phyloP scores from a whole-genome alignment of 2,329 filamentous ascomycete genomes.

The Paracorniculantispora psalliotae region DNA sequence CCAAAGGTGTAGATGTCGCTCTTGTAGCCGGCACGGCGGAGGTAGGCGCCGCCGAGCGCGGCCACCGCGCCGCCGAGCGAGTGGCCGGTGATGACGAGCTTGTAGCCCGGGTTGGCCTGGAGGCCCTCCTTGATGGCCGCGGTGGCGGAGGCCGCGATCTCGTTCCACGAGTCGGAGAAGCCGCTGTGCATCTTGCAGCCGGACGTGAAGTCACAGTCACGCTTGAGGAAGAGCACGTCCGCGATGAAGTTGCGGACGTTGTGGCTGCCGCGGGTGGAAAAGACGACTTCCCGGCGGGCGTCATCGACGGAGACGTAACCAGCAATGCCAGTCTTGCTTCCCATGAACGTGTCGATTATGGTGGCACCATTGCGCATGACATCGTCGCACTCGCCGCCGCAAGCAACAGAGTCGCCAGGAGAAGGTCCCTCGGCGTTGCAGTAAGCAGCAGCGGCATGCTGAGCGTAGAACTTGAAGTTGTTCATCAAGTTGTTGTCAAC shows the following conservation, averaged over 20 bases:
- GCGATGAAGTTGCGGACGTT: constrained; percentile 59
- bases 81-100: constrained; percentile 59
- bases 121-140: constrained; percentile 39
- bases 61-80: constrained; percentile 63
- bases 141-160: constrained; percentile 41
- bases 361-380: constrained; percentile 39
- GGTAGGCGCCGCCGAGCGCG: constrained; percentile 52
- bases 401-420: constrained; percentile 37
- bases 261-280: constrained; percentile 55
- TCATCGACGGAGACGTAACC: constrained; percentile 50
- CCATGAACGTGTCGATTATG: constrained; percentile 40
- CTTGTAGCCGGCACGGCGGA: constrained; percentile 43
- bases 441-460: constrained; percentile 49
- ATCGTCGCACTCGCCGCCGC: constrained; percentile 39
- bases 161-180: constrained; percentile 55
- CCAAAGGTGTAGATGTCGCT: constrained; percentile 62
- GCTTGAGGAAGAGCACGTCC: constrained; percentile 36
- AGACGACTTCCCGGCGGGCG: constrained; percentile 47
- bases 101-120: constrained; percentile 44
- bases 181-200: constrained; percentile 52
- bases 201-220: constrained; percentile 25
- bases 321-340: constrained; percentile 37
- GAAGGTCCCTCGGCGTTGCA: constrained; percentile 42
- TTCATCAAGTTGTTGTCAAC: constrained; percentile 30
- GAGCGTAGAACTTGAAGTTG: constrained; percentile 43